Percentiles rank a stretch among this genome's conserved stretches.
phyloP scores from a whole-genome alignment of 2,329 filamentous ascomycete species.

The Ceratocystiopsis brevicomis region DNA sequence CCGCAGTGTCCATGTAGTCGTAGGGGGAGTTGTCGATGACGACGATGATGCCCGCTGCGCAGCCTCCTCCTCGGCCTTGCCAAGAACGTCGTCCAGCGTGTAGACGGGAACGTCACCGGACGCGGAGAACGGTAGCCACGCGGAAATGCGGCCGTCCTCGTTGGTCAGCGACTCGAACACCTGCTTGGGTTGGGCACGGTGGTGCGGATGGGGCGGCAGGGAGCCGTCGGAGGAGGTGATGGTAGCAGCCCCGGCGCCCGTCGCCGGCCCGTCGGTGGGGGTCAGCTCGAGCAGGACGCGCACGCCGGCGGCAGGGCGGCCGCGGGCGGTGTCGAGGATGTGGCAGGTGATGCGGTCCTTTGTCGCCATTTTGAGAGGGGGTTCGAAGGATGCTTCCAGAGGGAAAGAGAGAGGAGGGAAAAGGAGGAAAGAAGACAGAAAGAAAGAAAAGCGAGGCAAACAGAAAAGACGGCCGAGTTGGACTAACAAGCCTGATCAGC shows the following conservation, averaged over 20 bases:
- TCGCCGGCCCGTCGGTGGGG: slow-evolving; percentile 12
- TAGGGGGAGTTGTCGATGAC: background rate
- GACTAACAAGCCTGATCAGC: background rate
- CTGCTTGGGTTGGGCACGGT: slow-evolving; percentile 20
- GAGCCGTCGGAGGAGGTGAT: slow-evolving; percentile 12
- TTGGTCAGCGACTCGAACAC: slow-evolving; percentile 52
- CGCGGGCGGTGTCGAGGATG: slow-evolving; percentile 64
- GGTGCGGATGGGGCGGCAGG: slow-evolving; percentile 9
- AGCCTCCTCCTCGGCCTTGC: slow-evolving; percentile 16
- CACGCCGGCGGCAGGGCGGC: slow-evolving; percentile 47
- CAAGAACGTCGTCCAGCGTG: slow-evolving; percentile 37
- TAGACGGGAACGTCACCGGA: slow-evolving; percentile 39
- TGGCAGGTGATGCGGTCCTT: slow-evolving; percentile 67
- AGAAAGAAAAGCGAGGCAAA: background rate
- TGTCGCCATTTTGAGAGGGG: background rate
- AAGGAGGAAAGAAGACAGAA: background rate
- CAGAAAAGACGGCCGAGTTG: too few species aligned
- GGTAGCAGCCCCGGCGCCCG: slow-evolving; percentile 12
- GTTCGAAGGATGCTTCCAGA: background rate
- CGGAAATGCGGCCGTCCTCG: slow-evolving; percentile 52
- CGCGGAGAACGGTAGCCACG: slow-evolving; percentile 44
- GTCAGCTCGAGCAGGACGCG: slow-evolving; percentile 42
- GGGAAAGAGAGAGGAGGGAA: background rate
- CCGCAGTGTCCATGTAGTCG: slow-evolving; percentile 45
- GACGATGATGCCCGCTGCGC: slow-evolving; percentile 1